Conservation (phyloP, 805 yeast genomes). For the Starmerella floris region DNA sequence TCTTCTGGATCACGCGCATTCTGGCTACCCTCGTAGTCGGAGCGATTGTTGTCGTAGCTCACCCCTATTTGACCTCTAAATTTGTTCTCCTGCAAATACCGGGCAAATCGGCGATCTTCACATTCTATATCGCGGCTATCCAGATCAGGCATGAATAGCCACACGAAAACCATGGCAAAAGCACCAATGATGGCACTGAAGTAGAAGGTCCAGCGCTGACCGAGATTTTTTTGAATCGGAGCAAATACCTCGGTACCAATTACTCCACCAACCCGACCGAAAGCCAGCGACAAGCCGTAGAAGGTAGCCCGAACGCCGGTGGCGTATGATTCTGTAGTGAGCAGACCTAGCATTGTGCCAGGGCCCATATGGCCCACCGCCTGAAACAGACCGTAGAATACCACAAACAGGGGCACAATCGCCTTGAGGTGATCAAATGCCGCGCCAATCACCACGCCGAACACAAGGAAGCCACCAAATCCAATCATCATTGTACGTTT, state of each 20-base stretch:
- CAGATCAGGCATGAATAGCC: conserved; percentile 52
- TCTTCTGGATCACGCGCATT: too few relatives aligned
- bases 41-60: too few relatives aligned
- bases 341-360: conserved; percentile 59
- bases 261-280: conserved; percentile 78
- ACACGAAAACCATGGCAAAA: conserved; percentile 47
- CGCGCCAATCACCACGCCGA: conserved; percentile 33
- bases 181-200: conserved; percentile 63
- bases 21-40: too few relatives aligned
- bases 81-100: conserved; percentile 44
- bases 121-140: conserved; percentile 50
- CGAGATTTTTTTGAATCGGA: conserved; percentile 51
- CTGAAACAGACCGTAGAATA: conserved; percentile 62
- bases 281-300: conserved; percentile 63
- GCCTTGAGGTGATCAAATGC: conserved; percentile 43
- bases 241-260: conserved; percentile 62
- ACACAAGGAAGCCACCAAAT: conserved; percentile 52
- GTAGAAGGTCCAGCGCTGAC: conserved; percentile 63
- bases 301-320: conserved; percentile 66
- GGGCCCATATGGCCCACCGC: conserved; percentile 65
- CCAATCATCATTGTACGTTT: conserved; percentile 61
- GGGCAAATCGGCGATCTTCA: conserved; percentile 51
- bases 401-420: conserved; percentile 50
- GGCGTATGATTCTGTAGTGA: conserved; percentile 55
- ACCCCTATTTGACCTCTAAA: conserved; percentile 39